Conservation (phyloP, 768 basidiomycete genomes). For the Amylocystis lapponica region DNA sequence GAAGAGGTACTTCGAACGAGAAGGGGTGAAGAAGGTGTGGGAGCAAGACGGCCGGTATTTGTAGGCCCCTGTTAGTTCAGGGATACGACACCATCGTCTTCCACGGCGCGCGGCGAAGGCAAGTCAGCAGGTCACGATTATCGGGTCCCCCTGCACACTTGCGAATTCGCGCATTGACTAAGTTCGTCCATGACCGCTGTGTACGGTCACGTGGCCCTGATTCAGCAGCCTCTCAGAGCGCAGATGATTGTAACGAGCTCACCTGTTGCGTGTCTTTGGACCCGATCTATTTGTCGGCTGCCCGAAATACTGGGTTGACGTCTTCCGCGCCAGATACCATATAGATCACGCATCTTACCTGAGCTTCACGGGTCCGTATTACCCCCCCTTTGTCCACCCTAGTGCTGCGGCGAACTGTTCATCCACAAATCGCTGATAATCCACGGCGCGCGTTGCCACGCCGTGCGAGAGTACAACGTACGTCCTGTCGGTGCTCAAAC, state of each 20-base stretch:
- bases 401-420: too few relatives aligned
- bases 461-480: too few relatives aligned
- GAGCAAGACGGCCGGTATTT: constrained; percentile 4
- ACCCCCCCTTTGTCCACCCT: too few relatives aligned
- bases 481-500: too few relatives aligned
- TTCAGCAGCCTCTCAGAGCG: constrained; percentile 4
- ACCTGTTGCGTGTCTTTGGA: not conserved
- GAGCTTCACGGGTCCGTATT: too few relatives aligned
- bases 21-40: constrained; percentile 2
- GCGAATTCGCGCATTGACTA: too few relatives aligned
- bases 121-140: constrained; percentile 1
- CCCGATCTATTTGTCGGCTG: too few relatives aligned
- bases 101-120: not conserved
- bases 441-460: too few relatives aligned
- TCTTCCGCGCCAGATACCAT: too few relatives aligned
- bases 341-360: too few relatives aligned
- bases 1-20: constrained; percentile 2
- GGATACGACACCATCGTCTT: not conserved
- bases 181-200: not conserved
- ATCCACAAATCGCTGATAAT: too few relatives aligned
- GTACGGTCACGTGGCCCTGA: constrained; percentile 4
- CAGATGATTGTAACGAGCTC: not conserved
- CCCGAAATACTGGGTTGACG: too few relatives aligned
- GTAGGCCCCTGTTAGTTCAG: not conserved
- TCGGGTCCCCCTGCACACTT: not conserved